phyloP scores from a whole-genome alignment of 2,329 filamentous ascomycete species.

The Fusarium sp. region DNA sequence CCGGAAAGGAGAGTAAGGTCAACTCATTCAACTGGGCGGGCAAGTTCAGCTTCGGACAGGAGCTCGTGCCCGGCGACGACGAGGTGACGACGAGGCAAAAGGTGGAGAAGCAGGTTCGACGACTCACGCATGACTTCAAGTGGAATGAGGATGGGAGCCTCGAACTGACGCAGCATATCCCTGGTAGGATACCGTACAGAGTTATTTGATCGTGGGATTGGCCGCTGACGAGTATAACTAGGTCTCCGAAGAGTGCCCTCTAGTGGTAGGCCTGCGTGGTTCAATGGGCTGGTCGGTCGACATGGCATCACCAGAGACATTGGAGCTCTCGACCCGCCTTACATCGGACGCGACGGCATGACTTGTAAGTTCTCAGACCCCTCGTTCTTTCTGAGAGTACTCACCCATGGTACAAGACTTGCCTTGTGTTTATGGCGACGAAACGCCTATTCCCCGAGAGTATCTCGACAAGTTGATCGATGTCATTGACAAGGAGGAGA shows the following conservation, averaged over 20 bases:
- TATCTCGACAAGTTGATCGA: conserved; percentile 3
- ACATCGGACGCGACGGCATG: conserved; percentile 2
- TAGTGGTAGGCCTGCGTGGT: conserved; percentile 19
- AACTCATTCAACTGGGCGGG: conserved; percentile 35
- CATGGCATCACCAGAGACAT: conserved; percentile 3
- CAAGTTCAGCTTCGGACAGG: conserved; percentile 31
- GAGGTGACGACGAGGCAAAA: conserved; percentile 18
- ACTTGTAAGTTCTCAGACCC: neutral
- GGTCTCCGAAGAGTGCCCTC: conserved; percentile 14
- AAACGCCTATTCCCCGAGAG: neutral
- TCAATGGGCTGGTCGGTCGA: neutral
- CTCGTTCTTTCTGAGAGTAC: neutral
- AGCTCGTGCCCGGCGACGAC: conserved; percentile 10
- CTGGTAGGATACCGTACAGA: conserved; percentile 3
- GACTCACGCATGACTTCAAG: conserved; percentile 27
- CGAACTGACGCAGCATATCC: conserved; percentile 34
- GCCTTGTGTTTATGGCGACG: conserved; percentile 1
- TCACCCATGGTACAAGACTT: neutral
- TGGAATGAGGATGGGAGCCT: conserved; percentile 31
- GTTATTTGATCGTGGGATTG: neutral
- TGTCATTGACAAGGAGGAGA: neutral
- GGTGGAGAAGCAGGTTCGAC: conserved; percentile 27
- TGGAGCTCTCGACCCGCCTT: neutral
- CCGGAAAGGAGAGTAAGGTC: conserved; percentile 25
- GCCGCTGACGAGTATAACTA: neutral